Evolutionary conservation across 129 eudicot species (phyloP).

Genomic region (Centella asiatica): DNA sequence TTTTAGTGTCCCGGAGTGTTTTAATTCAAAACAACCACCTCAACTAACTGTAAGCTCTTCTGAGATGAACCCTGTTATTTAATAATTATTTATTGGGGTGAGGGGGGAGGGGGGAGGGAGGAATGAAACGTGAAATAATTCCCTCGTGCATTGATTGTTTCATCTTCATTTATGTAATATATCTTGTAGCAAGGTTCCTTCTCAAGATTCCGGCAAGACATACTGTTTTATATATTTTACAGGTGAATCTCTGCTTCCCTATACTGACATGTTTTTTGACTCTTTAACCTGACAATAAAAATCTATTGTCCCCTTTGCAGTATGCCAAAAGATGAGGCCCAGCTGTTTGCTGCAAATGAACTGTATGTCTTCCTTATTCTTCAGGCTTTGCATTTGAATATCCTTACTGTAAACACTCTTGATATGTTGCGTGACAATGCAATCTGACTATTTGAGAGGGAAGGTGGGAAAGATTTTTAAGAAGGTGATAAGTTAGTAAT

Average conservation of each 20-base stretch:
- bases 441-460: neutral
- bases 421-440: neutral
- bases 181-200: slow-evolving; percentile 59
- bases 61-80: slow-evolving; percentile 6
- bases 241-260: slow-evolving; percentile 32
- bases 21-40: slow-evolving; percentile 58
- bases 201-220: slow-evolving; percentile 57
- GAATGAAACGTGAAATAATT: too few relatives aligned
- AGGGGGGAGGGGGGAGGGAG: too few relatives aligned
- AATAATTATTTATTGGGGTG: too few relatives aligned
- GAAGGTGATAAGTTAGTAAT: too few relatives aligned
- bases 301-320: slow-evolving; percentile 35
- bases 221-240: slow-evolving; percentile 79
- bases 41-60: slow-evolving; percentile 41
- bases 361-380: slow-evolving; percentile 43
- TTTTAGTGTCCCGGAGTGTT: slow-evolving; percentile 67
- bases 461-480: too few relatives aligned
- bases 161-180: slow-evolving; percentile 12
- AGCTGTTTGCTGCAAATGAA: slow-evolving; percentile 86
- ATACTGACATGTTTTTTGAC: slow-evolving; percentile 8
- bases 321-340: slow-evolving; percentile 98
- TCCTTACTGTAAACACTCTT: neutral
- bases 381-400: neutral
- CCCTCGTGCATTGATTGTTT: slow-evolving; percentile 3
- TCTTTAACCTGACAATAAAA: slow-evolving; percentile 2